Evolutionary conservation across 352 stramenopile species (phyloP).

Genomic region (Lagenidium sp.): DNA sequence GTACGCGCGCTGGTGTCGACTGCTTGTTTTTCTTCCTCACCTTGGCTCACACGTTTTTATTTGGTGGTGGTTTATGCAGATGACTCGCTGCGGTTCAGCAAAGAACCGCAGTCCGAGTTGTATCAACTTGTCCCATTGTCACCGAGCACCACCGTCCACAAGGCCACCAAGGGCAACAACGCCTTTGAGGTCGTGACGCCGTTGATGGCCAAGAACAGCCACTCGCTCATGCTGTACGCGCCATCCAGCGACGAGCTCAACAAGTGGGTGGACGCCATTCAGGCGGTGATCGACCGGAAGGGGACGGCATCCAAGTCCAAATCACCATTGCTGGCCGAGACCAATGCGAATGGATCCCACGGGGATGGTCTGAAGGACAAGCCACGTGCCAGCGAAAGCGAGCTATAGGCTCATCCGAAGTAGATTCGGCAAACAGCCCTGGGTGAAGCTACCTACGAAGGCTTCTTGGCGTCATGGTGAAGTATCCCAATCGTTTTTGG

Average conservation of each 20-base stretch:
- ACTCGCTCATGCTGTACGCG: constrained; percentile 61
- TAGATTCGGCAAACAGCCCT: too few relatives aligned
- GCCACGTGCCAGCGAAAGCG: too few relatives aligned
- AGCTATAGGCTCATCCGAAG: too few relatives aligned
- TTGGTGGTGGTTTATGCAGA: constrained; percentile 10
- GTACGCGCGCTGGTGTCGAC: constrained; percentile 19
- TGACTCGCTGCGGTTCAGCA: constrained; percentile 63
- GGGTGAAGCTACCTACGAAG: too few relatives aligned
- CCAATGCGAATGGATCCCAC: too few relatives aligned
- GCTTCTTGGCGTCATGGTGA: too few relatives aligned
- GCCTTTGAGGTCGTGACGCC: constrained; percentile 72
- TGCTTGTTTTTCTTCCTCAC: not conserved
- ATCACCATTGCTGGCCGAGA: too few relatives aligned
- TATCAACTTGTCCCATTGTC: constrained; percentile 73
- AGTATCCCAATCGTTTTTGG: too few relatives aligned
- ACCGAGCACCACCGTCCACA: constrained; percentile 46
- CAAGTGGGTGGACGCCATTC: constrained; percentile 59
- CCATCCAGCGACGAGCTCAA: constrained; percentile 30
- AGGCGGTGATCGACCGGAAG: constrained; percentile 38
- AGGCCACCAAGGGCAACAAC: constrained; percentile 68
- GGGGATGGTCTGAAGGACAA: too few relatives aligned
- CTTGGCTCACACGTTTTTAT: not conserved
- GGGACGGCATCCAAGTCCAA: too few relatives aligned
- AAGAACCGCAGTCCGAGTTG: constrained; percentile 46
- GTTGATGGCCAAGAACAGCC: constrained; percentile 48